These are phyloP conservation scores for Aspergillus cavernicola DNA, from an alignment of 495 filamentous ascomycete genomes.

Conservation along the genomic window DNA sequence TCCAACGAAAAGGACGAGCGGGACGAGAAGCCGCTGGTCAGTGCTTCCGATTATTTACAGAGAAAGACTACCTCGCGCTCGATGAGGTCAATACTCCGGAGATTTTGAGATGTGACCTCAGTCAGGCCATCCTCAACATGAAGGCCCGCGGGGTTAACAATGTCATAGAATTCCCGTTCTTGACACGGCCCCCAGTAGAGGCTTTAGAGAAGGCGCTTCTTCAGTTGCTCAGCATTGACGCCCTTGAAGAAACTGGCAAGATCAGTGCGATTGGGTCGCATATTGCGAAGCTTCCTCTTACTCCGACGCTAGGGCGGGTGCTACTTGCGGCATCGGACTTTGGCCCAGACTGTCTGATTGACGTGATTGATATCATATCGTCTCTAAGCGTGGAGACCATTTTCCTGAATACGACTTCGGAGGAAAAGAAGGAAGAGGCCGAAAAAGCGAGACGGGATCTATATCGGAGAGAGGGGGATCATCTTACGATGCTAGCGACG, in stretches of 20 bases:
- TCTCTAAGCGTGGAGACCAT: conserved; percentile 86
- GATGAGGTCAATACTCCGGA: conserved; percentile 78
- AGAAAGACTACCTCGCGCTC: conserved; percentile 66
- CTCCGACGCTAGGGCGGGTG: conserved; percentile 76
- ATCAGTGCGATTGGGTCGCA: conserved; percentile 73
- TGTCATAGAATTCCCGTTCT: conserved; percentile 76
- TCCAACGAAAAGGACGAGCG: conserved; percentile 88
- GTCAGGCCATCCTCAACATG: conserved; percentile 85
- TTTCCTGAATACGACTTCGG: conserved; percentile 73
- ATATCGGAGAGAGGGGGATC: conserved; percentile 79
- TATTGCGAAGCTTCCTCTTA: conserved; percentile 79
- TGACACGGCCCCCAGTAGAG: conserved; percentile 75
- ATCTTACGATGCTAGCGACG: conserved; percentile 78
- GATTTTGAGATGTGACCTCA: conserved; percentile 84
- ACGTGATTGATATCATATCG: conserved; percentile 89
- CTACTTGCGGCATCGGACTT: conserved; percentile 73
- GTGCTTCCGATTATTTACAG: conserved; percentile 87
- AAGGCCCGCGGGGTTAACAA: conserved; percentile 87
- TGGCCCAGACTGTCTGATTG: conserved; percentile 65
- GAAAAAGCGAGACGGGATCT: conserved; percentile 70
- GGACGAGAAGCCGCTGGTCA: conserved; percentile 88
- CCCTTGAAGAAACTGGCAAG: conserved; percentile 64
- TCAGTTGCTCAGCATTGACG: conserved; percentile 72
- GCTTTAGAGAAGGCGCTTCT: conserved; percentile 79
- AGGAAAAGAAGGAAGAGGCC: conserved; percentile 76